Base-by-base conservation (phyloP, 768 basidiomycete species). In the Mycena albidolilacea region DNA sequence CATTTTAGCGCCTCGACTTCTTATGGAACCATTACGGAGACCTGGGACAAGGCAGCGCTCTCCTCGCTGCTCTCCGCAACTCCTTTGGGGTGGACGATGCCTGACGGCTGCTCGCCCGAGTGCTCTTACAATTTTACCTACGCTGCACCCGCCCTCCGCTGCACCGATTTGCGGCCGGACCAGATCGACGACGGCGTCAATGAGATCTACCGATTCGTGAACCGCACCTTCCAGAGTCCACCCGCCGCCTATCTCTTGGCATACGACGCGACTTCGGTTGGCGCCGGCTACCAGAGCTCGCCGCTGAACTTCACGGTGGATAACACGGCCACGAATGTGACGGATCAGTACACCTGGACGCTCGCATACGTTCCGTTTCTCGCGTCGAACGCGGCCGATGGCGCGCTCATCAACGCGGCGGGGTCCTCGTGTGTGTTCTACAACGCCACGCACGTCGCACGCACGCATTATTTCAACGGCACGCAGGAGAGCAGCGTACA, bases 101-200 rank as follows among this genome's bases (percentile, higher is more conserved):
- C 72, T 4, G 62, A 67, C 10, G 72, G 72, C 14, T 73, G 72
- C 19, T 43, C 62, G 0, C 67, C 72, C 15, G 67, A 67, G 43
- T 73, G 72, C 63, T n/a, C 15, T 9, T 73, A 73, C 57, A 54
- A 69, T 48, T 58, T 73, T 15, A 69, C 67, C 11, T 73, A 73
- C 58, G 35, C 41, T 44, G 67, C 67, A 5, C 67, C 58, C 7
- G 72, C 67, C 10, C 3, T 73, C 5, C 63, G 10, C 5, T 73
- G 67, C 67, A 3, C 46, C 11, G 72, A 73, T 11, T 14, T 73
- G 15, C 15, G 12, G 14, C 67, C 72, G 1, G 52, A 66, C 48
- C 37, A 64, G 43, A 73, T 73, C 19, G 48, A 39, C n/a, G 63
- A 73, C 15, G 64, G 41, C 11, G 43, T 30, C 23, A 2, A 14